Base-by-base conservation (phyloP, 2,329 filamentous ascomycete species). In the Clarireedia paspali region DNA sequence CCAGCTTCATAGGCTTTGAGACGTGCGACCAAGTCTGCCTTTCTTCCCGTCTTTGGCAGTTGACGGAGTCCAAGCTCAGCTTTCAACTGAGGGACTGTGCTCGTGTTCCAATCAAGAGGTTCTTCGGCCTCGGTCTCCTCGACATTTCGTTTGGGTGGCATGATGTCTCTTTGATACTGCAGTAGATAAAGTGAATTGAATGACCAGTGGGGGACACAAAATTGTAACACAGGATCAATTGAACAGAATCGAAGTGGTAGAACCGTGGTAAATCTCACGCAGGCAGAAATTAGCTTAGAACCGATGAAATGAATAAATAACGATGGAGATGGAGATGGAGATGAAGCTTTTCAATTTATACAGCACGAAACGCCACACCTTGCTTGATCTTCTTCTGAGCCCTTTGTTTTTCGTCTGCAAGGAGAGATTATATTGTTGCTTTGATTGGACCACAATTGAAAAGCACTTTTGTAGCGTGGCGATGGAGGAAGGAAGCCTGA, bases 11-110 rank as follows among this genome's bases (percentile, higher is more conserved):
- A 70, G 17, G 69, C 71, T 50, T 72, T 71, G 40, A 91, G 58
- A 90, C 76, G 53, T 89, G 79, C 59, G 57, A 90, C 75, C 48
- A 89, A 79, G 57, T 87, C 86, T 14, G 83, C 77, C 68, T 89
- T 88, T 47, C 88, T 76, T 5, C 87, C 87, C 17, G 80, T 79
- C 58, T 82, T 78, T 4, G 83, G 74, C 36, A 90, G 77, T 20
- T 83, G 82, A 59, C 86, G 82, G 54, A 75, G 75, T 70, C 87
- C 88, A 48, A 90, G 77, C 73, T 89, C 85, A n/a, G 81, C 80
- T 70, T 86, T 87, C 60, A 91, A 77, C 65, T 89, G 84, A 30
- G 82, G 76, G 58, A 91, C 87, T 70, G 86, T 89, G 67, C 83
- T 77, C 68, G 72, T 73, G 48, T 65, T 72, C 65, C 76, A 79